Conservation (phyloP, 2,329 filamentous ascomycete species). For the Botrytis fabae region DNA sequence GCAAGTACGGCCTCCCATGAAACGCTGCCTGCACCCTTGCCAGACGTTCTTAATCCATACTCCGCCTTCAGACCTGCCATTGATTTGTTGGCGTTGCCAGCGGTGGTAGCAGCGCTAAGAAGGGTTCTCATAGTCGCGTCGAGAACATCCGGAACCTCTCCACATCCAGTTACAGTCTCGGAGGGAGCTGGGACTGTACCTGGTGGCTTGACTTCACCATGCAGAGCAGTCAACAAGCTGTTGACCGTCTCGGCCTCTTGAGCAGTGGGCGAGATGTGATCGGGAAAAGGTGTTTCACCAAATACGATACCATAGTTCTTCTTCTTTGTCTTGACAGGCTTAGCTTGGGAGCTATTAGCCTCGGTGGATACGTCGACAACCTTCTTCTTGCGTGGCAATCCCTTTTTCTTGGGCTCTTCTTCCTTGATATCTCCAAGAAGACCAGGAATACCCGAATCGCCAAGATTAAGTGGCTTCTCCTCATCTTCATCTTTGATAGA, state of each 20-base stretch:
- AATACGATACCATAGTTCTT: conserved; percentile 56
- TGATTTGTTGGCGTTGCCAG: conserved; percentile 59
- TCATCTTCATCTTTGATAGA: conserved; percentile 13
- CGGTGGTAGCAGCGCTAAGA: conserved; percentile 53
- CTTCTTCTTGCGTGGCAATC: conserved; percentile 17
- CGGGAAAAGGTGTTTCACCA: conserved; percentile 65
- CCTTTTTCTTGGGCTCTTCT: conserved; percentile 25
- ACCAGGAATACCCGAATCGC: neutral
- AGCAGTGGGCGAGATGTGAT: conserved; percentile 62
- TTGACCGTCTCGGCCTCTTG: conserved; percentile 71
- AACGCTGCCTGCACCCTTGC: conserved; percentile 69
- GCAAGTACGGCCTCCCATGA: conserved; percentile 71
- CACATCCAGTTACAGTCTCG: conserved; percentile 67
- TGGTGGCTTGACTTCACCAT: conserved; percentile 66
- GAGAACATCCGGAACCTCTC: conserved; percentile 56
- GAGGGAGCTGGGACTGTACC: conserved; percentile 69
- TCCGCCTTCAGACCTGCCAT: conserved; percentile 63
- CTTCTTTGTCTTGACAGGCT: conserved; percentile 34
- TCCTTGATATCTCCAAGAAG: conserved; percentile 16
- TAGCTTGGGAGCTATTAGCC: conserved; percentile 7
- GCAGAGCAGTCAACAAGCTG: conserved; percentile 61
- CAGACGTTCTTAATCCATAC: conserved; percentile 63
- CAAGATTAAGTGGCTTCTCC: conserved; percentile 13
- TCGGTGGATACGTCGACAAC: conserved; percentile 21
- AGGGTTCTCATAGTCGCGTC: conserved; percentile 56